These are phyloP conservation scores for Hypoxylon sp. DNA, from an alignment of 2,329 filamentous ascomycete species.

Conservation along the genomic window DNA sequence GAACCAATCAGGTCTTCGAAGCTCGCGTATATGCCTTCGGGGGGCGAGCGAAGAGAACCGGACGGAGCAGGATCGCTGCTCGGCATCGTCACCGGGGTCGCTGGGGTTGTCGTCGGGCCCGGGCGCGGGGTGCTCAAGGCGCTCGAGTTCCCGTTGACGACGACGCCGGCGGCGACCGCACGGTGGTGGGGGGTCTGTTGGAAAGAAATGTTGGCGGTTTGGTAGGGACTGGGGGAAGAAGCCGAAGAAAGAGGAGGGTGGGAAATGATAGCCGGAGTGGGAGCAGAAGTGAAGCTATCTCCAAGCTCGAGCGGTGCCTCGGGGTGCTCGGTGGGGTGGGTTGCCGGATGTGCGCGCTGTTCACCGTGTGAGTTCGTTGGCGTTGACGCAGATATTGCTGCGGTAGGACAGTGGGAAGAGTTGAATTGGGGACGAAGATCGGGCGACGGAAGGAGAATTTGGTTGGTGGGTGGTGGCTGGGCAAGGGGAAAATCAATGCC, in stretches of 20 bases:
- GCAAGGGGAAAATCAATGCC: constrained; percentile 12
- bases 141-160: constrained; percentile 50
- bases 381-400: constrained; percentile 27
- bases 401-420: constrained; percentile 34
- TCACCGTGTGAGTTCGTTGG: constrained; percentile 40
- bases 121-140: constrained; percentile 49
- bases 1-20: constrained; percentile 70
- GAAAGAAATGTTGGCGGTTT: constrained; percentile 54
- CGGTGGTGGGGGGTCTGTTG: constrained; percentile 52
- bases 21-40: constrained; percentile 70
- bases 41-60: constrained; percentile 58
- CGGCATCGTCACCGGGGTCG: constrained; percentile 47
- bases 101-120: constrained; percentile 44
- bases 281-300: constrained; percentile 20
- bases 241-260: constrained; percentile 35
- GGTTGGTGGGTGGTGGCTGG: constrained; percentile 19
- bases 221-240: constrained; percentile 42
- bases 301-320: constrained; percentile 11
- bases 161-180: constrained; percentile 51
- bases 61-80: constrained; percentile 41
- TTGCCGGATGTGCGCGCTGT: constrained; percentile 25
- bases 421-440: constrained; percentile 31
- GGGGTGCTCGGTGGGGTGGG: constrained; percentile 28
- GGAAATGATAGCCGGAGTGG: background rate
- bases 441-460: constrained; percentile 15